Conservation (phyloP, 2,329 filamentous ascomycete species). For the Akanthomyces lecanii region DNA sequence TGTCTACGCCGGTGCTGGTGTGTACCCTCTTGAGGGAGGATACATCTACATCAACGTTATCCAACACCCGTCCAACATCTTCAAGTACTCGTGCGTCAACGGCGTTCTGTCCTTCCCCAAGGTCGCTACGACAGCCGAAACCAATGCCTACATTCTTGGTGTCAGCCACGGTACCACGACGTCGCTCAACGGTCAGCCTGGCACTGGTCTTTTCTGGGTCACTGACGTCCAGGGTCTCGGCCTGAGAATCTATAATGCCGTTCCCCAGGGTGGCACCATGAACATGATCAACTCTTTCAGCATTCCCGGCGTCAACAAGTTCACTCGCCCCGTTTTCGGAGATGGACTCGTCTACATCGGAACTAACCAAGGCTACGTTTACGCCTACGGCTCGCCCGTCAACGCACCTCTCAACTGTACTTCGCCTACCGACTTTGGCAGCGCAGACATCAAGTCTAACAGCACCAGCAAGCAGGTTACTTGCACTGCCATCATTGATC, state of each 20-base stretch:
- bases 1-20: conserved; percentile 44
- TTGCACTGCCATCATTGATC: conserved; percentile 44
- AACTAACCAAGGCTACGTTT: conserved; percentile 46
- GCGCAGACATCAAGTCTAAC: conserved; percentile 35
- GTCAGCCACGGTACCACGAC: conserved; percentile 55
- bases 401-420: conserved; percentile 52
- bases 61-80: conserved; percentile 50
- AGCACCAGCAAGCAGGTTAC: conserved; percentile 33
- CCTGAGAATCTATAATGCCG: conserved; percentile 49
- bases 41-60: conserved; percentile 50
- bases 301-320: conserved; percentile 50
- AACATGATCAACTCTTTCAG: conserved; percentile 48
- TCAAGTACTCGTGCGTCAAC: conserved; percentile 51
- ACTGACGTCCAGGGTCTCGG: conserved; percentile 51
- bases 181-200: conserved; percentile 47
- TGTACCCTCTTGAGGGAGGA: conserved; percentile 45
- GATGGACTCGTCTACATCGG: conserved; percentile 53
- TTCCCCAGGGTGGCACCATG: conserved; percentile 44
- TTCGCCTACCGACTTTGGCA: conserved; percentile 44
- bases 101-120: conserved; percentile 51
- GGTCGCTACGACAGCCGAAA: conserved; percentile 45
- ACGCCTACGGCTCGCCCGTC: conserved; percentile 53
- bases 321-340: conserved; percentile 54
- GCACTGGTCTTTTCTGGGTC: conserved; percentile 54
- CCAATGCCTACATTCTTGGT: conserved; percentile 50